phyloP scores from a whole-genome alignment of 106 monocot genomes.

The Posidonia australis region DNA sequence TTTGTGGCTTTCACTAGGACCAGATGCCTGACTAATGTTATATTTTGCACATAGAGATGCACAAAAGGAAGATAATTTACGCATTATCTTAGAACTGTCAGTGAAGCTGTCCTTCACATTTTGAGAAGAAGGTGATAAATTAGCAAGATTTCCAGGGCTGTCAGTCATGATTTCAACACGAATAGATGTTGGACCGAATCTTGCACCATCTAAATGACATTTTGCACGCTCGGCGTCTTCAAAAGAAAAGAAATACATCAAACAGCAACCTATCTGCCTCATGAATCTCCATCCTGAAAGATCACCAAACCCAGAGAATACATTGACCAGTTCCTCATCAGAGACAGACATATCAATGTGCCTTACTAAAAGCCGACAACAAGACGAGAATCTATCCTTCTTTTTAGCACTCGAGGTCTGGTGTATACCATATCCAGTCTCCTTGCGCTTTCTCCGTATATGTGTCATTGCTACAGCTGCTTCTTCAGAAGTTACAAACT shows the following conservation, averaged over 20 bases:
- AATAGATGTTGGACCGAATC: constrained; percentile 30
- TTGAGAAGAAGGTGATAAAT: constrained; percentile 16
- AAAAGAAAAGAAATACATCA: constrained; percentile 32
- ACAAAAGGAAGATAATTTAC: constrained; percentile 24
- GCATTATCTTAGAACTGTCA: constrained; percentile 10
- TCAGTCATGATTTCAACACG: constrained; percentile 30
- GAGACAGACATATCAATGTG: constrained; percentile 37
- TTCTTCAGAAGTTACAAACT: constrained; percentile 65
- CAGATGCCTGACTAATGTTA: constrained; percentile 11
- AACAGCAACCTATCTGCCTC: constrained; percentile 32
- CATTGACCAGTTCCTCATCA: constrained; percentile 42
- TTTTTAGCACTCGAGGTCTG: constrained; percentile 1
- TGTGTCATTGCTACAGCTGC: constrained; percentile 48
- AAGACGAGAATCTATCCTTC: constrained; percentile 26
- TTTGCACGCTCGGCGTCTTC: constrained; percentile 35
- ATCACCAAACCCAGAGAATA: constrained; percentile 45
- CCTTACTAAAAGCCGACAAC: constrained; percentile 33
- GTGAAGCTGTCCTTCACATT: constrained; percentile 7
- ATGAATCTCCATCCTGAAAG: constrained; percentile 36
- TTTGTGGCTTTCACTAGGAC: constrained; percentile 5
- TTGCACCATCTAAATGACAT: constrained; percentile 39
- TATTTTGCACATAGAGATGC: constrained; percentile 26
- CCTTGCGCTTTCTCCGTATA: constrained; percentile 38
- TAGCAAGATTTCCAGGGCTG: constrained; percentile 7
- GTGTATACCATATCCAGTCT: constrained; percentile 12